Base-by-base conservation (phyloP, 108 stramenopile genomes). In the Fistulifera pelliculosa region DNA sequence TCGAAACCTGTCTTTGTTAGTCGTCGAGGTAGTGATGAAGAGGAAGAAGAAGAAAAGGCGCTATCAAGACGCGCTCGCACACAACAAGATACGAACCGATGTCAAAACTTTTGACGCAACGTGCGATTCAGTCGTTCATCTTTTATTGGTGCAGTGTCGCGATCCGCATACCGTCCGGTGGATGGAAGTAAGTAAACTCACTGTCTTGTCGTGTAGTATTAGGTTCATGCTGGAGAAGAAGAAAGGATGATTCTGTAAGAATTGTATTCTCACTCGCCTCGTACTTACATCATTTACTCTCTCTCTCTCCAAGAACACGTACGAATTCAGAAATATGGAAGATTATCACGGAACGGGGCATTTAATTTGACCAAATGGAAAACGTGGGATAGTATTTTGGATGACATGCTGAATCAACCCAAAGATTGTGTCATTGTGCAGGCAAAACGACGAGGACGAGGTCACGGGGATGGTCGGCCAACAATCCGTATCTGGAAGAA, bases 81-180 rank as follows among this genome's bases (percentile, higher is more conserved):
- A 35, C 31, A 35, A 35, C 31, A 19, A 19, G 44, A 45, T 17
- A 45, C 44, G 44, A 4, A 45, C 44, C 44, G 44, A 45, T 11
- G 19, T 21, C 4, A 17, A 19, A 17, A 74, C 67, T 91, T 22
- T 61, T 91, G 49, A 91, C 85, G 2, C 89, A 91, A 63, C 58
- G 83, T 25, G 65, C 84, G 39, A 69, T 91, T 38, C 89, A 91
- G 65, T 80, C 78, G 56, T 91, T 91, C 61, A 72, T 86, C 38
- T 80, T 56, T 48, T 91, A 8, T 54, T 83, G 54, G 73, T 69
- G 38, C 64, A 71, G 44, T 79, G 75, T 56, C 75, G 83, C 14
- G 87, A 89, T 71, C 81, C 78, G 0, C 87, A 87, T 43, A 76
- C 76, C n/a, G 73, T 76, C 19, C 72, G 62, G 51, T 79, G 73